Base-by-base conservation (phyloP, 2,329 filamentous ascomycete genomes). In the Neofusicoccum ribis region DNA sequence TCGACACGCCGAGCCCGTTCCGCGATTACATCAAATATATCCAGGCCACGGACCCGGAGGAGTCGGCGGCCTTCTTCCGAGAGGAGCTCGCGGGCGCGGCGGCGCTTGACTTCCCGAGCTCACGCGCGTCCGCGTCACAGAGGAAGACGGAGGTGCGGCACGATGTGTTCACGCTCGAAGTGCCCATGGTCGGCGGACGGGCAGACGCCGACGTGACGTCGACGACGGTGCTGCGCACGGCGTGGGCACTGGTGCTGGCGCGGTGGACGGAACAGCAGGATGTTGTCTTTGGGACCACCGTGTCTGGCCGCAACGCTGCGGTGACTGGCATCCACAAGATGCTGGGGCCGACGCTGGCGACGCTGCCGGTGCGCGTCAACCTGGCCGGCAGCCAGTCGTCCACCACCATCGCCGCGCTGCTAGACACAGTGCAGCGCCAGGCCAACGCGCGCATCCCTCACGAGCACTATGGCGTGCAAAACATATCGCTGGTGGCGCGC, bases 201-300 rank as follows among this genome's bases (percentile, higher is more conserved):
- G 17, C 46, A 49, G 46, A 49, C 9, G 46, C 46, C 23, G 46
- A 49, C 46, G 46, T 49, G 17, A 49, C 46, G 17, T 17, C 46
- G 20, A 49, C 46, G 20, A 82, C 79, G 0, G 62, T 71, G 15
- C 61, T 73, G 8, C 68, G 67, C 27, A 68, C 65, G 14, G 72
- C 73, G 31, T 74, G 72, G 72, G 69, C 70, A 0, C 31, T 70
- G 4, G 61, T 71, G 8, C 56, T 68, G 4, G 66, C 67, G 5
- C 52, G 60, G n/a, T 69, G 71, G 56, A 65, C 67, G 0, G 66
- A 64, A 8, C 60, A 63, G 1, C 58, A 70, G 34, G 72, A 75
- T 56, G 66, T 72, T 4, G 65, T 72, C 3, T 72, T 75, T 39
- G 72, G 71, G 8, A 63, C 65, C 15, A 71, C 69, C 3, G n/a